Evolutionary conservation across 345 rosid species (phyloP), one percentile per base, ranked within the genome.

Genomic region (Moricandia moricandioides): DNA sequence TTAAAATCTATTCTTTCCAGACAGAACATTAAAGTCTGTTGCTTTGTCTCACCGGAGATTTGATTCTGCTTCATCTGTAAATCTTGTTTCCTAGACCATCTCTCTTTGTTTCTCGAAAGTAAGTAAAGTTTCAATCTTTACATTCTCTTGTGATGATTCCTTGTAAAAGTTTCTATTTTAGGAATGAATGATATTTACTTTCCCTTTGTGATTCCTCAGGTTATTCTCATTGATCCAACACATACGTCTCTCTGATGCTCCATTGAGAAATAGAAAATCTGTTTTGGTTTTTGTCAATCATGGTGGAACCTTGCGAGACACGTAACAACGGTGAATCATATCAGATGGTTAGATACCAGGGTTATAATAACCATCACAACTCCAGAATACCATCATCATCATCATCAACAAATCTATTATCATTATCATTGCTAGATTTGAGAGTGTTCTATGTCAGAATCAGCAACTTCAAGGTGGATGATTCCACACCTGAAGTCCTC

Each of bases 391-490:
- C 47, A 10, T 62, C 66, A 17, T 61, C 65, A 60, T 68, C 86
- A 43, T 4, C 49, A 43, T 1, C 47, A 11, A 21, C 24, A 21
- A 2, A 21, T 39, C n/a, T 11, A 5, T 4, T 39, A 39, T 11
- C 47, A 39, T 45, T 16, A 0, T 4, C 54, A 2, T 88, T 93
- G 88, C 83, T 94, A 26, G 97, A 95, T 82, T 76, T 92, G 78
- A 92, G 93, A 82, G 97, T 95, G 67, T 92, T 95, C 77, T 92
- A 92, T 78, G 91, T 89, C 17, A 87, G 97, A 77, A 76, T 95
- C 55, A 86, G 90, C 75, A 90, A 90, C 62, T 85, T 87, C 75
- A 83, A 73, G 79, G 92, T 86, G 9, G 89, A 88, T 79, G 83
- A 76, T 75, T 84, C 82, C 0, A 88, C 92, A 47, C 96, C 97